Conservation (phyloP, 371 early-diverging fungal genomes). For the Apophysomyces ossiformis region DNA sequence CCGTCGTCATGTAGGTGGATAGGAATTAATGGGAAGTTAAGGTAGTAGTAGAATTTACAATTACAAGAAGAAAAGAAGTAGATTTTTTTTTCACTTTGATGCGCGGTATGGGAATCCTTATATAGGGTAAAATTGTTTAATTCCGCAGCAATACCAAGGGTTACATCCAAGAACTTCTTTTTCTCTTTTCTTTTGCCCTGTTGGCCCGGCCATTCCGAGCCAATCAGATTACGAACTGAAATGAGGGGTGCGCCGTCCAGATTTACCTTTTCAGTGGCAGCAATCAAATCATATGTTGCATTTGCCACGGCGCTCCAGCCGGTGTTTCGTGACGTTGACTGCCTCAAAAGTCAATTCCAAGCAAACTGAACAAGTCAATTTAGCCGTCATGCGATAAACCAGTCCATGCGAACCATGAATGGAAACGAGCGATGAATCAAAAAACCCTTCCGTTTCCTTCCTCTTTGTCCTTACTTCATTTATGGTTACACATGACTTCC, state of each 20-base stretch:
- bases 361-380: neutral
- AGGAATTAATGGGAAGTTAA: neutral
- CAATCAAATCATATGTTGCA: constrained; percentile 1
- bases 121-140: neutral
- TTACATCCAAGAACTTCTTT: neutral
- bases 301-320: constrained; percentile 5
- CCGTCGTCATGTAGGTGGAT: constrained; percentile 1
- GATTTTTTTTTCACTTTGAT: neutral
- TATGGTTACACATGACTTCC: neutral
- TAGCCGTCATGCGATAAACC: neutral
- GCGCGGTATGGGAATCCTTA: neutral
- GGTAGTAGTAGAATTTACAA: neutral
- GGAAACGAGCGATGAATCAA: neutral
- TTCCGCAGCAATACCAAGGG: constrained; percentile 1
- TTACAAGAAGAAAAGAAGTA: neutral
- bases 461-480: neutral
- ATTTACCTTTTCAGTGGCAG: neutral
- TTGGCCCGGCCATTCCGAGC: neutral
- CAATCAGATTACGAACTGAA: neutral
- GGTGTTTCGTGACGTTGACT: neutral
- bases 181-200: neutral
- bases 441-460: neutral
- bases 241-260: neutral
- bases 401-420: neutral
- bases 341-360: neutral